phyloP scores from a whole-genome alignment of 1,284 basidiomycete species.

The Xerocomus nothofagi region DNA sequence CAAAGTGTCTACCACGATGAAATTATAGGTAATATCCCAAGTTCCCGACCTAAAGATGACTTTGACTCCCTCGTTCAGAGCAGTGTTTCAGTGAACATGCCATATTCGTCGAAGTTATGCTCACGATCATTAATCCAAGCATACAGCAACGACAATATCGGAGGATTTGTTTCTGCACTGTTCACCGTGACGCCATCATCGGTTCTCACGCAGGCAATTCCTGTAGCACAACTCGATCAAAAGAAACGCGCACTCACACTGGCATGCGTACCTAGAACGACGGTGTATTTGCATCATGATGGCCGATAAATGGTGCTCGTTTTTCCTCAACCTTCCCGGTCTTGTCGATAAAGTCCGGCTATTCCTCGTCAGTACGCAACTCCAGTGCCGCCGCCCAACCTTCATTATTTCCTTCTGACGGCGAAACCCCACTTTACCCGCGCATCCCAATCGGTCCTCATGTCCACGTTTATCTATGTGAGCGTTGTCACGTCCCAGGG shows the following conservation, averaged over 20 bases:
- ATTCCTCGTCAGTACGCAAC: slow-evolving; percentile 64
- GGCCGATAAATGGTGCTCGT: slow-evolving; percentile 73
- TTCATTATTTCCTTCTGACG: not conserved
- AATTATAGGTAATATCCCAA: slow-evolving; percentile 85
- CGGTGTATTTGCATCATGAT: slow-evolving; percentile 78
- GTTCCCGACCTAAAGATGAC: slow-evolving; percentile 70
- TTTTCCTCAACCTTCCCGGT: slow-evolving; percentile 71
- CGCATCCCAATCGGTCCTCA: slow-evolving; percentile 74
- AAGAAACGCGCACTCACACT: not conserved
- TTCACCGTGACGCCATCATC: slow-evolving; percentile 82
- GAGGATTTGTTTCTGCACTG: slow-evolving; percentile 72
- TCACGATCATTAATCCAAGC: not conserved
- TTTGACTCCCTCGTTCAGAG: slow-evolving; percentile 84
- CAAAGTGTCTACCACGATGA: slow-evolving; percentile 73
- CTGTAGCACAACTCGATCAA: not conserved
- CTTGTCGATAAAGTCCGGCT: slow-evolving; percentile 79
- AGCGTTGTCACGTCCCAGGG: slow-evolving; percentile 67
- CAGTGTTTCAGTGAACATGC: slow-evolving; percentile 70
- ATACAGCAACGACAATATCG: slow-evolving; percentile 71
- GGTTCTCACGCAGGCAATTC: slow-evolving; percentile 68
- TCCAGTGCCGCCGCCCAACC: not conserved
- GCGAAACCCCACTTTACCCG: too few relatives aligned
- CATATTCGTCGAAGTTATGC: not conserved
- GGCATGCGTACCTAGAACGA: slow-evolving; percentile 63
- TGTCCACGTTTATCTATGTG: slow-evolving; percentile 77